A percentile compares a stretch with the other conserved stretches of the same genome.
Conservation (phyloP, 202 grass and related monocot species). For the Carex arenaria region DNA sequence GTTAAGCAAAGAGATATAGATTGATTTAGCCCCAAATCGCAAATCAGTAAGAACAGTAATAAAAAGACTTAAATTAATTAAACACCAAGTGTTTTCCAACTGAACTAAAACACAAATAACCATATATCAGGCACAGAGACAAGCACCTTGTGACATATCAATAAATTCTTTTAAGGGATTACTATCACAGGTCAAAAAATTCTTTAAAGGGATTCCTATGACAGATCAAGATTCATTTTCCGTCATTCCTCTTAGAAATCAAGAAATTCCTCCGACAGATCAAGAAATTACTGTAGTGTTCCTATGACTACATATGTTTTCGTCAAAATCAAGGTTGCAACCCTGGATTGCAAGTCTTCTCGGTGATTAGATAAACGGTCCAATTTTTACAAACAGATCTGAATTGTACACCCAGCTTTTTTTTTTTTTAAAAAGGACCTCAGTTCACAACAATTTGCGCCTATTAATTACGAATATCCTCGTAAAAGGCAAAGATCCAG, state of each 20-base stretch:
- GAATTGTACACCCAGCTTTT: background rate
- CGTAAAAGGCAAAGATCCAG: background rate
- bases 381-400: background rate
- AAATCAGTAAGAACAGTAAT: background rate
- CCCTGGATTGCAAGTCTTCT: background rate
- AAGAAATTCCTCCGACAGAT: background rate
- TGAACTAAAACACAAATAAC: background rate
- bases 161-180: too few relatives aligned
- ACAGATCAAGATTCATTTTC: background rate
- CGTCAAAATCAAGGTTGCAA: background rate
- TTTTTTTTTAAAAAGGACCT: background rate
- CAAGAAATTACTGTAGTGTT: background rate
- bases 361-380: background rate
- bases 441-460: background rate
- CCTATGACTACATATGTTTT: background rate
- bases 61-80: background rate
- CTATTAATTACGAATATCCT: background rate
- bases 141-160: background rate
- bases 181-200: background rate
- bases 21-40: background rate
- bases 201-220: too few relatives aligned
- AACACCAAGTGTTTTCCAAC: background rate
- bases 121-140: background rate
- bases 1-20: background rate
- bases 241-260: too few relatives aligned